A percentile compares a stretch with the other conserved stretches of the same genome.
phyloP scores from a whole-genome alignment of 2,329 filamentous ascomycete species.

The Clarireedia monteithiana region DNA sequence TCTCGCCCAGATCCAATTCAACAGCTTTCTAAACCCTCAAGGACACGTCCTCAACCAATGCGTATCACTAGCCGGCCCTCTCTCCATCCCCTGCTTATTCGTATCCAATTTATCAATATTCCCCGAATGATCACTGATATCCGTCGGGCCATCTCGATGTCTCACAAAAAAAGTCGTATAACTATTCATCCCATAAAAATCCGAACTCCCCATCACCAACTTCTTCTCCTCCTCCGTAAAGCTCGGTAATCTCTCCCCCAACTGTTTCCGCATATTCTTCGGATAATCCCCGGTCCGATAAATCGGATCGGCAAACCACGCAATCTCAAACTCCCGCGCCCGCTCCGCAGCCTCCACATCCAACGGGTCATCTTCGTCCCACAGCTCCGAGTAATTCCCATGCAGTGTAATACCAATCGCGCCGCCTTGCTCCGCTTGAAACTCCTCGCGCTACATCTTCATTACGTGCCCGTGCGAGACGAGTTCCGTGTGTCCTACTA shows the following conservation, averaged over 20 bases:
- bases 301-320: conserved; percentile 80
- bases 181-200: conserved; percentile 92
- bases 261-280: conserved; percentile 71
- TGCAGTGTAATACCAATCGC: conserved; percentile 82
- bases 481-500: conserved; percentile 70
- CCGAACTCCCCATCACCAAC: conserved; percentile 70
- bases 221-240: conserved; percentile 62
- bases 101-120: conserved; percentile 65
- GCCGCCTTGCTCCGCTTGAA: conserved; percentile 62
- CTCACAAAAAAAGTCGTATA: conserved; percentile 82
- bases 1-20: conserved; percentile 69
- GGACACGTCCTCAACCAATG: conserved; percentile 71
- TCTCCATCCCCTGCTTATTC: conserved; percentile 63
- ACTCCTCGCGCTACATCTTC: conserved; percentile 72
- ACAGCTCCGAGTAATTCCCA: conserved; percentile 57
- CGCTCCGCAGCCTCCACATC: conserved; percentile 69
- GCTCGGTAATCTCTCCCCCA: conserved; percentile 67
- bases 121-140: conserved; percentile 61
- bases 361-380: conserved; percentile 64
- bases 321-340: conserved; percentile 78
- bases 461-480: conserved; percentile 75
- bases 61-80: conserved; percentile 74
- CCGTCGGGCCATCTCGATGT: conserved; percentile 54
- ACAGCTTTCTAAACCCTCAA: conserved; percentile 66
- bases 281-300: conserved; percentile 73